Percentiles rank a stretch among this genome's conserved stretches.
Conservation (phyloP, 176 grass and related monocot genomes). For the Otatea glauca region DNA sequence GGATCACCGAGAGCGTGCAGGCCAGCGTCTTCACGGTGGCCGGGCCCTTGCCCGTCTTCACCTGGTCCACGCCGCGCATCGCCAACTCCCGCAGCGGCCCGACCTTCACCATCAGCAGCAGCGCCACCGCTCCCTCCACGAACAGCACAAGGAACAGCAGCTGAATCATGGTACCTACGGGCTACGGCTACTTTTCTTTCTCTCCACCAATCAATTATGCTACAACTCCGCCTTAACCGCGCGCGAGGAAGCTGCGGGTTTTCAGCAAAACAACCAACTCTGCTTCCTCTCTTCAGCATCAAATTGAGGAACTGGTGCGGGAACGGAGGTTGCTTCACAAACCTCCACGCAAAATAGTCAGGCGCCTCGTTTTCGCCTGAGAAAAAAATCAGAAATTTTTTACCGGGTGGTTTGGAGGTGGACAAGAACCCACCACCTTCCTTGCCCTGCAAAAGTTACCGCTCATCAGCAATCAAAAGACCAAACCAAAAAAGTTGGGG, state of each 20-base stretch:
- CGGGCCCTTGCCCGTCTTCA: constrained; percentile 79
- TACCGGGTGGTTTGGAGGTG: not conserved
- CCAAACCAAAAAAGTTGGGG: not conserved
- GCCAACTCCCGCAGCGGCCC: constrained; percentile 83
- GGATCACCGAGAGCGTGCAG: constrained; percentile 80
- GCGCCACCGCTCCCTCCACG: constrained; percentile 74
- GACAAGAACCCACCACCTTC: constrained; percentile 31
- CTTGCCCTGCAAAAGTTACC: constrained; percentile 47
- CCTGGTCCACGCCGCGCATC: constrained; percentile 78
- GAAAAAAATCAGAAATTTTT: not conserved
- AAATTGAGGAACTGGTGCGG: not conserved
- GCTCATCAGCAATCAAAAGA: constrained; percentile 15
- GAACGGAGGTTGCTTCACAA: constrained; percentile 4
- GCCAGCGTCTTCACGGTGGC: constrained; percentile 91
- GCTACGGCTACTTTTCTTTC: not conserved
- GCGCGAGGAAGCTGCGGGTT: not conserved
- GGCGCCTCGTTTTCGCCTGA: not conserved
- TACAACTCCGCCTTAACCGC: not conserved
- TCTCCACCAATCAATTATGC: constrained; percentile 7
- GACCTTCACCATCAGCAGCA: constrained; percentile 88
- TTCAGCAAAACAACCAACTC: not conserved
- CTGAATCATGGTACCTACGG: constrained; percentile 64
- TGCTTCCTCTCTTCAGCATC: not conserved
- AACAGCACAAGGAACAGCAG: constrained; percentile 85
- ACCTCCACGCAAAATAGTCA: constrained; percentile 29